A percentile compares a stretch with the other conserved stretches of the same genome.
phyloP scores from a whole-genome alignment of 257 asterid genomes.

The Fraxinus cuspidata region DNA sequence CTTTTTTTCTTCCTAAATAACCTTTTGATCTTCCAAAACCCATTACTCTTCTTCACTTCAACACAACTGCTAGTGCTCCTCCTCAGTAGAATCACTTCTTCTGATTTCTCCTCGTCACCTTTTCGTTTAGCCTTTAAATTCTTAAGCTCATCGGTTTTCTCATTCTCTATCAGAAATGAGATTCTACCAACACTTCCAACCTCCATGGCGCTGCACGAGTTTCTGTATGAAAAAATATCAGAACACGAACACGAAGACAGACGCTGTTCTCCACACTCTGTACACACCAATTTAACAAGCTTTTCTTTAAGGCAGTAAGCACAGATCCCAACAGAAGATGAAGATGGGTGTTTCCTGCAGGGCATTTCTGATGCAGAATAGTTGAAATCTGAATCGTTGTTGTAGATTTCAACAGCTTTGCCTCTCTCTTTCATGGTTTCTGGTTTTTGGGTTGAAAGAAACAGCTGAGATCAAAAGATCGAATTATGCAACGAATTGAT shows the following conservation, averaged over 20 bases:
- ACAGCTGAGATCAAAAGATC: neutral
- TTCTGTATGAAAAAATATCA: slow-evolving; percentile 62
- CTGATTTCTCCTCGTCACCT: slow-evolving; percentile 36
- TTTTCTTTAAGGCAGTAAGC: slow-evolving; percentile 74
- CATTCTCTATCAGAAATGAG: slow-evolving; percentile 74
- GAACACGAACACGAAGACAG: slow-evolving; percentile 87
- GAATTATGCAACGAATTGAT: neutral
- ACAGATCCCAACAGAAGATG: slow-evolving; percentile 71
- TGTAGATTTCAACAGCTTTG: slow-evolving; percentile 46
- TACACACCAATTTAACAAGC: slow-evolving; percentile 70
- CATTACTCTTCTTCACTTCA: slow-evolving; percentile 69
- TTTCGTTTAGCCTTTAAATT: slow-evolving; percentile 26
- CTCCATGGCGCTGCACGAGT: slow-evolving; percentile 65
- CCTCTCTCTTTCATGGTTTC: slow-evolving; percentile 68
- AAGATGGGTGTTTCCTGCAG: slow-evolving; percentile 74
- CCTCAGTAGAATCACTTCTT: slow-evolving; percentile 55
- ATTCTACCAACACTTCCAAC: slow-evolving; percentile 81
- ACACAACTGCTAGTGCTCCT: slow-evolving; percentile 86
- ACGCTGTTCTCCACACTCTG: slow-evolving; percentile 94
- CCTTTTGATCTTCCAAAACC: slow-evolving; percentile 79
- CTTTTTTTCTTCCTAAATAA: slow-evolving; percentile 58
- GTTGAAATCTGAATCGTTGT: slow-evolving; percentile 44
- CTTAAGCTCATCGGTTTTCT: slow-evolving; percentile 40
- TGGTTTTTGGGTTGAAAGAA: neutral
- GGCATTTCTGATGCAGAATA: slow-evolving; percentile 61